Evolutionary conservation across 2,329 filamentous ascomycete species (phyloP).

Genomic region (Didymella glomerata): DNA sequence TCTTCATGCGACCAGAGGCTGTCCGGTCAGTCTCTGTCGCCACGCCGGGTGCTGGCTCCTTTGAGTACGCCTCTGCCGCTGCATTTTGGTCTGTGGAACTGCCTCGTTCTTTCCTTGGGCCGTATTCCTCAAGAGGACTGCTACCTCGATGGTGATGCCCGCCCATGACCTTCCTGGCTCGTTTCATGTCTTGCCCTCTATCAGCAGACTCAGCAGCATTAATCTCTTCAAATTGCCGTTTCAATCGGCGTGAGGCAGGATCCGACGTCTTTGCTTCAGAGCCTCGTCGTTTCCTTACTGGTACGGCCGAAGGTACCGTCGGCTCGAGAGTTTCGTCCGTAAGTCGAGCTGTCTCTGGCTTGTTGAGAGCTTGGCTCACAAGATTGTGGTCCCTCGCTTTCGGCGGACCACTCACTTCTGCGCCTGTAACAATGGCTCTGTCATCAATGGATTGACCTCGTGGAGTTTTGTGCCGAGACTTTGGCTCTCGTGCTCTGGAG

Average conservation of each 20-base stretch:
- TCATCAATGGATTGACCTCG: not conserved
- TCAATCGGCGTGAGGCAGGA: not conserved
- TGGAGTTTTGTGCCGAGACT: not conserved
- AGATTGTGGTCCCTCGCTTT: not conserved
- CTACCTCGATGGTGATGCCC: not conserved
- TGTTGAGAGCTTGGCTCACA: not conserved
- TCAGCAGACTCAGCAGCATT: not conserved
- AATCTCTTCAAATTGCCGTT: not conserved
- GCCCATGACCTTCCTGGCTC: no score
- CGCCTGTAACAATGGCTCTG: no score
- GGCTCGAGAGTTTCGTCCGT: not conserved
- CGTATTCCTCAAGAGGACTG: not conserved
- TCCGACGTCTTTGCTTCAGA: no score
- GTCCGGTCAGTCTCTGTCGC: not conserved
- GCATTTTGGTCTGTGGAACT: not conserved
- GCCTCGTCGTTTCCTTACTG: not conserved
- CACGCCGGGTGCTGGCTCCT: not conserved
- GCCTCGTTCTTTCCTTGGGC: not conserved
- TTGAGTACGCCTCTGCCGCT: no score
- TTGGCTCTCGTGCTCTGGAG: not conserved
- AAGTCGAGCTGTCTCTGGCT: not conserved
- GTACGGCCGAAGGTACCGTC: no score
- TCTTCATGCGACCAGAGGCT: not conserved
- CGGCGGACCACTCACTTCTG: no score
- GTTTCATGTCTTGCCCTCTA: not conserved